A percentile compares a stretch with the other conserved stretches of the same genome.
Evolutionary conservation across 2,329 filamentous ascomycete species (phyloP).

Genomic region (Blastomyces silverae): DNA sequence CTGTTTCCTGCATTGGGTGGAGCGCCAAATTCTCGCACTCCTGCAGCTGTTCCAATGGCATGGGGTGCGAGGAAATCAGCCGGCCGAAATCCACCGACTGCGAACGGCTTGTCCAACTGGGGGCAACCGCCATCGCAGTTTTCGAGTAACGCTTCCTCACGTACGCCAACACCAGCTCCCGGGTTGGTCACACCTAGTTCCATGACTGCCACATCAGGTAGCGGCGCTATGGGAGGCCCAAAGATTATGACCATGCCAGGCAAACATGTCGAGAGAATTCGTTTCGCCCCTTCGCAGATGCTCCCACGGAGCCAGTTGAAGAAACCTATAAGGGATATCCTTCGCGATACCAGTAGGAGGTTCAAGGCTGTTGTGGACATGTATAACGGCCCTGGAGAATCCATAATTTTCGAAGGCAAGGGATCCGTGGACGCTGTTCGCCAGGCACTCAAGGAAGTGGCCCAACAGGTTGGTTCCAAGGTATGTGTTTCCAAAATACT

Average conservation of each 20-base stretch:
- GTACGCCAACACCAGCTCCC: slow-evolving; percentile 58
- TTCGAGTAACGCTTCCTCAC: slow-evolving; percentile 36
- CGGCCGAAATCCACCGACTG: slow-evolving; percentile 30
- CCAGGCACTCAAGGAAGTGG: slow-evolving; percentile 81
- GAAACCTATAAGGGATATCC: slow-evolving; percentile 74
- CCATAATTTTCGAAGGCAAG: slow-evolving; percentile 73
- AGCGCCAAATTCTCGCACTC: slow-evolving; percentile 54
- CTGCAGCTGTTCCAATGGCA: slow-evolving; percentile 59
- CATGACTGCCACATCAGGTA: slow-evolving; percentile 14
- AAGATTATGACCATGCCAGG: slow-evolving; percentile 69
- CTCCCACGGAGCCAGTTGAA: slow-evolving; percentile 70
- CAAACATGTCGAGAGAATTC: slow-evolving; percentile 69
- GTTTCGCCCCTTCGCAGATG: slow-evolving; percentile 68
- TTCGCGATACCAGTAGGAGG: slow-evolving; percentile 87
- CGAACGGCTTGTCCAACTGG: slow-evolving; percentile 44
- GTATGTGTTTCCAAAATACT: slow-evolving; percentile 45
- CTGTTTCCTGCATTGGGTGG: slow-evolving; percentile 86
- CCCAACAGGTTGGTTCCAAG: slow-evolving; percentile 79
- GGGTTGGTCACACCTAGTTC: slow-evolving; percentile 36
- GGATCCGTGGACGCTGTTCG: slow-evolving; percentile 78
- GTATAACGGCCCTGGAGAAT: slow-evolving; percentile 63
- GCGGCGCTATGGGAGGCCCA: slow-evolving; percentile 35
- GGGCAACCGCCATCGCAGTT: slow-evolving; percentile 31
- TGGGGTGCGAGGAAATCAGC: slow-evolving; percentile 63
- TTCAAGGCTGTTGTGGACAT: slow-evolving; percentile 81